A percentile compares a stretch with the other conserved stretches of the same genome.
These are phyloP conservation scores for Neocatenulostroma microsporum DNA, from an alignment of 2,329 filamentous ascomycete genomes.

Conservation along the genomic window DNA sequence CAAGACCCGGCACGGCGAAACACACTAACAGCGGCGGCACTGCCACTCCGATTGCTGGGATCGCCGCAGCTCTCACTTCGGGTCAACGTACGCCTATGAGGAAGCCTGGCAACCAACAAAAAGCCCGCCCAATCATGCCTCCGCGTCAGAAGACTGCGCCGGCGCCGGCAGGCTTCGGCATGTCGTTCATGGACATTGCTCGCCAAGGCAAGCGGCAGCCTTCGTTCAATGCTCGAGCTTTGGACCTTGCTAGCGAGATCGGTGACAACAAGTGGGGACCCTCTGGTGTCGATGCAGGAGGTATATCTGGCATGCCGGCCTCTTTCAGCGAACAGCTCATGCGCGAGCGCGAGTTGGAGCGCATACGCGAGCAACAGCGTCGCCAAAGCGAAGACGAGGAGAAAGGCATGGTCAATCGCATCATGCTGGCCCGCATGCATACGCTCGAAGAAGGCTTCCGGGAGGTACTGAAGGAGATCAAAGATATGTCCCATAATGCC, in stretches of 20 bases:
- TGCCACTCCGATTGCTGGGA: conserved; percentile 29
- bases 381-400: conserved; percentile 40
- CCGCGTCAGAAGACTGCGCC: conserved; percentile 30
- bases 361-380: conserved; percentile 31
- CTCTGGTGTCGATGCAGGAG: conserved; percentile 46
- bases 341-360: conserved; percentile 46
- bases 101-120: conserved; percentile 21
- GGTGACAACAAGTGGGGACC: conserved; percentile 54
- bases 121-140: conserved; percentile 52
- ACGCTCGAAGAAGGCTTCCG: conserved; percentile 84
- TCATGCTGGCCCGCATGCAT: conserved; percentile 86
- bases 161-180: conserved; percentile 6
- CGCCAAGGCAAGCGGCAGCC: conserved; percentile 41
- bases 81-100: conserved; percentile 40
- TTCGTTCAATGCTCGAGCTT: conserved; percentile 54
- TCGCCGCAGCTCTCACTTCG: conserved; percentile 8
- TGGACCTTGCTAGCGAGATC: conserved; percentile 67
- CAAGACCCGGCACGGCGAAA: conserved; percentile 18
- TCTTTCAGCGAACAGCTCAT: conserved; percentile 44
- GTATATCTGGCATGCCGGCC: conserved; percentile 28
- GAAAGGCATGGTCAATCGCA: conserved; percentile 66
- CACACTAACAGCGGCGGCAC: conserved; percentile 22
- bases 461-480: conserved; percentile 47
- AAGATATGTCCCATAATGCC: conserved; percentile 15
- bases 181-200: conserved; percentile 22